Percentiles rank a stretch among this genome's conserved stretches.
These are phyloP conservation scores for Anastatica hierochuntica DNA, from an alignment of 345 rosid genomes.

Conservation along the genomic window DNA sequence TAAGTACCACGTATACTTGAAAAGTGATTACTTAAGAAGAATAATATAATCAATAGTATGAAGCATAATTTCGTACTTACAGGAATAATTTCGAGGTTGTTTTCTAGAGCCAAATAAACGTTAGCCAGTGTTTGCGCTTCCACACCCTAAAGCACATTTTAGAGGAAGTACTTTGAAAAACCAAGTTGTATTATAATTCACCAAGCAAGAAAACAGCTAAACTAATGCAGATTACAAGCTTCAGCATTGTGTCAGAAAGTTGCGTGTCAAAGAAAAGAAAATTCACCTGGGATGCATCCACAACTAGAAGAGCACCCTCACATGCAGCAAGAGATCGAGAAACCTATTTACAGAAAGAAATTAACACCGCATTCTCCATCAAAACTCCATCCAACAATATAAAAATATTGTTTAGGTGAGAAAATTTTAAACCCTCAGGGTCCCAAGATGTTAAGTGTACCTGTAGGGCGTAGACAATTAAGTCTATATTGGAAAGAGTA, in stretches of 20 bases:
- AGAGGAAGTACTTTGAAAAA: slow-evolving; percentile 11
- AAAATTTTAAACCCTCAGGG: not conserved
- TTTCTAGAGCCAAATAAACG: slow-evolving; percentile 90
- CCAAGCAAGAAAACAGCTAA: slow-evolving; percentile 4
- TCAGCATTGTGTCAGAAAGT: not conserved
- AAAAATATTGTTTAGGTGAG: not conserved
- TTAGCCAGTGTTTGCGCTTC: slow-evolving; percentile 98
- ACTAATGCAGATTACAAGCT: not conserved
- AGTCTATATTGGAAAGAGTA: not conserved
- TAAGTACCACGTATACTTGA: slow-evolving; percentile 1
- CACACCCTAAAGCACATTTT: slow-evolving; percentile 53
- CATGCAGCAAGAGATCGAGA: slow-evolving; percentile 99
- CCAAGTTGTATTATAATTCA: not conserved
- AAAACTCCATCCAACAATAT: not conserved
- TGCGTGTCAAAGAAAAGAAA: not conserved
- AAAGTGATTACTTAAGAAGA: not conserved
- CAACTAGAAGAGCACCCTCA: slow-evolving; percentile 99
- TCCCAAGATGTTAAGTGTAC: not conserved
- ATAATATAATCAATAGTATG: not conserved
- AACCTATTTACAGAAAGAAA: slow-evolving; percentile 37
- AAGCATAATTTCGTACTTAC: slow-evolving; percentile 40
- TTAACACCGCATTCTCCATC: not conserved
- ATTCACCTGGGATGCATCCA: slow-evolving; percentile 95
- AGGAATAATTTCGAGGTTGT: slow-evolving; percentile 91
- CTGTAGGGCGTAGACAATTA: not conserved